phyloP scores from a whole-genome alignment of 73 alveolate species.

The Loxodes magnus region DNA sequence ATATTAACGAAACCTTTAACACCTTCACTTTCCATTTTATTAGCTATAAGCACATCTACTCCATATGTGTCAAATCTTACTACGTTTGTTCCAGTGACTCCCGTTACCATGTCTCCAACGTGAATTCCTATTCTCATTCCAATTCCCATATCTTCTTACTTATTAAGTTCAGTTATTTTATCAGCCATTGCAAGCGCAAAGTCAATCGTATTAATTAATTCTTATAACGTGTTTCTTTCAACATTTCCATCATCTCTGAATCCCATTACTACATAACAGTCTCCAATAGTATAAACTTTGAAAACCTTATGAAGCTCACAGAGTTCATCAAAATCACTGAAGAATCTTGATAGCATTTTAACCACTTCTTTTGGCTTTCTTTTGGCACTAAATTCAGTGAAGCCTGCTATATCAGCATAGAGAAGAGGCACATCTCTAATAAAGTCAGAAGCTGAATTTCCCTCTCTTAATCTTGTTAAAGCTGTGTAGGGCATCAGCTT shows the following conservation, averaged over 20 bases:
- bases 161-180: slow-evolving; percentile 58
- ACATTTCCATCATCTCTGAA: slow-evolving; percentile 58
- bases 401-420: slow-evolving; percentile 80
- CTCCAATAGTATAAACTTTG: slow-evolving; percentile 79
- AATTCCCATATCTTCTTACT: slow-evolving; percentile 18
- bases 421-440: slow-evolving; percentile 61
- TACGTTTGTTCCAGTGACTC: slow-evolving; percentile 12
- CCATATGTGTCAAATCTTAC: slow-evolving; percentile 59
- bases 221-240: slow-evolving; percentile 60
- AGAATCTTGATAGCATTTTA: slow-evolving; percentile 54
- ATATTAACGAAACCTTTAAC: slow-evolving; percentile 37
- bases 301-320: slow-evolving; percentile 49
- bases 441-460: slow-evolving; percentile 56
- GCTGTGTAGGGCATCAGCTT: slow-evolving; percentile 50
- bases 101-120: slow-evolving; percentile 28
- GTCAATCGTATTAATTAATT: slow-evolving; percentile 64
- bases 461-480: slow-evolving; percentile 52
- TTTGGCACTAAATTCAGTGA: slow-evolving; percentile 58
- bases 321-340: slow-evolving; percentile 61
- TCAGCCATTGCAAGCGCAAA: slow-evolving; percentile 75
- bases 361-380: slow-evolving; percentile 70
- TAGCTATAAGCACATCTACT: slow-evolving; percentile 53
- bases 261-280: slow-evolving; percentile 81
- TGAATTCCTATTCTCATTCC: slow-evolving; percentile 58
- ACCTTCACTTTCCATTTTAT: slow-evolving; percentile 46